These are phyloP conservation scores for Pythium dissimile DNA, from an alignment of 352 stramenopile genomes.

Conservation along the genomic window DNA sequence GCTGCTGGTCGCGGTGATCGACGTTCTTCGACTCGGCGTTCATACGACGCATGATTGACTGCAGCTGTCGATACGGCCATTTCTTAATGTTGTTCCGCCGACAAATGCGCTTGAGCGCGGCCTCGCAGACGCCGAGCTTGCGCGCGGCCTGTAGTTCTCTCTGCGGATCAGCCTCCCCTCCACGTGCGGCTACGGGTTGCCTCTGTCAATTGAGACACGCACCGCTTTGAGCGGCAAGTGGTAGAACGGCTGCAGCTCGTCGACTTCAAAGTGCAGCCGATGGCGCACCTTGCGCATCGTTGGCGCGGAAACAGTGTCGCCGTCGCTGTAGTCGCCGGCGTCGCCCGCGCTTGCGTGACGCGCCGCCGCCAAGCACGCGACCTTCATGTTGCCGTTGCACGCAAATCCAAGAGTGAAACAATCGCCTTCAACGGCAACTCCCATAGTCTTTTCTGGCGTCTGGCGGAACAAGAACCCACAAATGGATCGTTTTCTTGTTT, in stretches of 20 bases:
- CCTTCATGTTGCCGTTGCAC: too few relatives aligned
- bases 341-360: too few relatives aligned
- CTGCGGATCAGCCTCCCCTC: constrained; percentile 2
- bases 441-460: too few relatives aligned
- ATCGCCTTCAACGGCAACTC: too few relatives aligned
- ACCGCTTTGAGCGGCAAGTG: constrained; percentile 73
- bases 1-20: background rate
- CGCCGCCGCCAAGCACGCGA: too few relatives aligned
- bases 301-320: too few relatives aligned
- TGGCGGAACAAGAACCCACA: too few relatives aligned
- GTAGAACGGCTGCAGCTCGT: constrained; percentile 58
- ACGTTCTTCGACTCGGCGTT: constrained; percentile 1
- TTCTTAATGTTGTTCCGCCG: constrained; percentile 64
- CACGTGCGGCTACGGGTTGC: background rate
- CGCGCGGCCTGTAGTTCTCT: constrained; percentile 53
- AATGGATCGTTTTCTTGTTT: too few relatives aligned
- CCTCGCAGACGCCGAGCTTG: constrained; percentile 62
- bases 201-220: constrained; percentile 4
- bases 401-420: too few relatives aligned
- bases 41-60: constrained; percentile 57
- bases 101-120: constrained; percentile 81
- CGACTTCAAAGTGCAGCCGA: constrained; percentile 53
- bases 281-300: too few relatives aligned
- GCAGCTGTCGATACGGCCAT: constrained; percentile 70
- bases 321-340: too few relatives aligned